Evolutionary conservation across 2,329 filamentous ascomycete genomes (phyloP).

Genomic region (Microsporum canis): DNA sequence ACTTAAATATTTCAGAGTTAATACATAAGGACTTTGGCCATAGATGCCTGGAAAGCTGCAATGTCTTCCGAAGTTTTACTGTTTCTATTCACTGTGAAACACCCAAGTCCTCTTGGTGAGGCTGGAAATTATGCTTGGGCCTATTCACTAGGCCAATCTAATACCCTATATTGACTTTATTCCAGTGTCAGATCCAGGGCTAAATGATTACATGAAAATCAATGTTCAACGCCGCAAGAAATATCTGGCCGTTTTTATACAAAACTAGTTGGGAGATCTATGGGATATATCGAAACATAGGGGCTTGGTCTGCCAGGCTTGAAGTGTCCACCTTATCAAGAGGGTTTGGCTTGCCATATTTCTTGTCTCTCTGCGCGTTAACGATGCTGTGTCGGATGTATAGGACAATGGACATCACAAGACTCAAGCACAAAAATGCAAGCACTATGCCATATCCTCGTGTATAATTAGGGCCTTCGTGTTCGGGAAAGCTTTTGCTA

Average conservation of each 20-base stretch:
- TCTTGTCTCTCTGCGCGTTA: constrained; percentile 10
- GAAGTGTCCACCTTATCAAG: constrained; percentile 11
- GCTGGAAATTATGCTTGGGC: no score
- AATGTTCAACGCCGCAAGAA: no score
- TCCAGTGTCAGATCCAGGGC: no score
- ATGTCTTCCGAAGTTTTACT: not conserved
- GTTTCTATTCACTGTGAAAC: not conserved
- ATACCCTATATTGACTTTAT: no score
- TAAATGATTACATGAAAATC: no score
- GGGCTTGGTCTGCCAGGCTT: constrained; percentile 10
- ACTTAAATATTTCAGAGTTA: not conserved
- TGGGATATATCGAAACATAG: constrained; percentile 13
- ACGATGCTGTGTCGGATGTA: constrained; percentile 8
- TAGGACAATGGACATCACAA: constrained; percentile 7
- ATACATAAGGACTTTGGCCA: not conserved
- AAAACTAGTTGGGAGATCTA: not conserved
- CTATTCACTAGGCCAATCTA: no score
- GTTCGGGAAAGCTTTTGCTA: constrained; percentile 13
- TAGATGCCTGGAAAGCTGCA: not conserved
- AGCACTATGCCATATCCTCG: constrained; percentile 13
- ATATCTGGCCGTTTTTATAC: no score
- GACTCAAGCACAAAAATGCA: constrained; percentile 10
- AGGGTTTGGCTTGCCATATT: constrained; percentile 10
- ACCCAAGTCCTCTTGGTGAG: no score
- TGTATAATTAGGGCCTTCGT: constrained; percentile 7